Evolutionary conservation across 2,329 filamentous ascomycete genomes (phyloP), one percentile per base, ranked within the genome.

Genomic region (Mollisiaceae sp.): DNA sequence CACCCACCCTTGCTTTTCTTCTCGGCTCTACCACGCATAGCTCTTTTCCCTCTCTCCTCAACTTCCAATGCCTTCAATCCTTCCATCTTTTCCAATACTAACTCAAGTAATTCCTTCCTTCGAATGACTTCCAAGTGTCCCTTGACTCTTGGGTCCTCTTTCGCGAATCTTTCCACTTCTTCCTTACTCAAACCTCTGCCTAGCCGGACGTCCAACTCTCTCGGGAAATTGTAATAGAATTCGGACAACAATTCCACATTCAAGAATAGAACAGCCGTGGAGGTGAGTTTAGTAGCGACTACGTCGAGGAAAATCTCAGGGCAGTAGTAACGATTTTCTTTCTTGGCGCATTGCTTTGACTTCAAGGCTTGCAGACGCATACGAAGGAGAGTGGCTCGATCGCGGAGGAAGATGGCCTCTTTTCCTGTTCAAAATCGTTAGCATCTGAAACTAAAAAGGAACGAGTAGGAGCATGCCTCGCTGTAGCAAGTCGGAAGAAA

Each of bases 301-400:
- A 96, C 93, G 74, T 99, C 94, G n/a, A 99, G 87, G 82, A 99
- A 99, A 18, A 99, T 87, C 77, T 99, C 95, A 0, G 95, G 95
- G 75, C 95, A 99, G 80, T 95, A 88, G 80, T 98, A 97, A 81
- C 97, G 97, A 82, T 97, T 97, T 75, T 90, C 90, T 71, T 90
- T 84, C 70, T 82, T 87, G 65, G 89, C 86, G 79, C 95, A 99
- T 79, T 97, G 94, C 77, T 94, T 93, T 18, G 92, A 95, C 77
- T 94, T 95, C 64, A 97, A 85, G 52, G 95, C 95, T 65, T 91
- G 78, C 41, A 98, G 85, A 22, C 95, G 91, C 88, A 98, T 92
- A 77, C 91, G 93, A 77, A 99, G 88, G 63, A 97, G 91, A 68
- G 94, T 91, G 24, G 93, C 89, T 45, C 95, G 90, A 76, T 98